A percentile compares a stretch with the other conserved stretches of the same genome.
Evolutionary conservation across 1,284 basidiomycete genomes (phyloP).

Genomic region (Leccinum pachyderme): DNA sequence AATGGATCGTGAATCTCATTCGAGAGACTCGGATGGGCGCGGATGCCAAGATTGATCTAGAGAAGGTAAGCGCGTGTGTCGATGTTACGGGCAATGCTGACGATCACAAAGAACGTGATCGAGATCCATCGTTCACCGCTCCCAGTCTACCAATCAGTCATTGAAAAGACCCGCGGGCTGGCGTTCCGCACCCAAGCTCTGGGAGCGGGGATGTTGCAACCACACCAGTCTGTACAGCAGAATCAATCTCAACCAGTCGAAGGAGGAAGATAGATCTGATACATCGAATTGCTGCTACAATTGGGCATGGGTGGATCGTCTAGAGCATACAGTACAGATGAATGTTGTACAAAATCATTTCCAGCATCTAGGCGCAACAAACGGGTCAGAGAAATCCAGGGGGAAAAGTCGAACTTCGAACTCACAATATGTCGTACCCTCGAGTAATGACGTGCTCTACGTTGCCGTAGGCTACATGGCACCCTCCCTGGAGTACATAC

Average conservation of each 20-base stretch:
- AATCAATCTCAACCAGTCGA: slow-evolving; percentile 34
- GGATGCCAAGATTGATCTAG: slow-evolving; percentile 96
- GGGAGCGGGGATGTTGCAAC: slow-evolving; percentile 77
- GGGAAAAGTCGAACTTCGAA: slow-evolving; percentile 5
- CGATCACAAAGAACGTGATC: slow-evolving; percentile 77
- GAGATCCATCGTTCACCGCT: slow-evolving; percentile 90
- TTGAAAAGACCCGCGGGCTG: slow-evolving; percentile 93
- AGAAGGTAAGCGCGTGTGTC: slow-evolving; percentile 59
- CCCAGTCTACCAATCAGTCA: slow-evolving; percentile 92
- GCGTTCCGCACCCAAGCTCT: slow-evolving; percentile 90
- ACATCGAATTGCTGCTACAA: slow-evolving; percentile 12
- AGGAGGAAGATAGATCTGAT: slow-evolving; percentile 25
- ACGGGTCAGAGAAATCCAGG: neutral
- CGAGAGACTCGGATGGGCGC: slow-evolving; percentile 94
- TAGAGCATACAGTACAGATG: neutral
- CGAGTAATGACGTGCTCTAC: slow-evolving; percentile 45
- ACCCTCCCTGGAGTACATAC: slow-evolving; percentile 36
- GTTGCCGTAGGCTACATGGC: slow-evolving; percentile 40
- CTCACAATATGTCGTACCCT: slow-evolving; percentile 60
- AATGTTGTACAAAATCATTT: slow-evolving; percentile 12
- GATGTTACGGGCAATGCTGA: neutral
- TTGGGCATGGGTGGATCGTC: neutral
- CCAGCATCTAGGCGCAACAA: slow-evolving; percentile 22
- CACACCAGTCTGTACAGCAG: slow-evolving; percentile 38
- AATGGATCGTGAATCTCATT: slow-evolving; percentile 99